phyloP scores from a whole-genome alignment of 2,329 filamentous ascomycete species.

The Trichophyton schoenleinii region DNA sequence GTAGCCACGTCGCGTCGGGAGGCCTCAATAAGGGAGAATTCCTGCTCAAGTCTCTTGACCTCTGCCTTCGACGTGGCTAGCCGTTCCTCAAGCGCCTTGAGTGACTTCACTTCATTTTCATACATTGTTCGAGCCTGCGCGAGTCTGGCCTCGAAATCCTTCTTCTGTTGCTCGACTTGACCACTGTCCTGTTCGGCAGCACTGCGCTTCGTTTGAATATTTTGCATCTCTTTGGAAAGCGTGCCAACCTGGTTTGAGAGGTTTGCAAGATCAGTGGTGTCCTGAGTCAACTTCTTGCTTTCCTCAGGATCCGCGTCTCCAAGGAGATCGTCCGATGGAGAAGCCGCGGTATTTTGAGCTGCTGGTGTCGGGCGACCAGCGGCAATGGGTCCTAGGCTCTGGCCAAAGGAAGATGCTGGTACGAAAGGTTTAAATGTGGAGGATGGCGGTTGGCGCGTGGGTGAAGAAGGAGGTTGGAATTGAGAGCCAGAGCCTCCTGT shows the following conservation, averaged over 20 bases:
- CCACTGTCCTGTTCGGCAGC: constrained; percentile 70
- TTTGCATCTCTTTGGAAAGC: constrained; percentile 85
- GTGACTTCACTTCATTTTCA: constrained; percentile 82
- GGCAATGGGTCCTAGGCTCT: constrained; percentile 66
- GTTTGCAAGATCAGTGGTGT: constrained; percentile 87
- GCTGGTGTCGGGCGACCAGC: constrained; percentile 32
- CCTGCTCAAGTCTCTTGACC: constrained; percentile 69
- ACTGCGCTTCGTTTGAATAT: constrained; percentile 69
- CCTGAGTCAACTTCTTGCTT: constrained; percentile 73
- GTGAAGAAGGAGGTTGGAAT: constrained; percentile 43
- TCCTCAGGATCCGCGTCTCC: constrained; percentile 80
- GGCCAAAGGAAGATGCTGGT: constrained; percentile 84
- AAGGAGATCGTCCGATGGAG: constrained; percentile 69
- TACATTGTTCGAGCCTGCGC: constrained; percentile 78
- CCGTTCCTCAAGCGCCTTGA: constrained; percentile 73
- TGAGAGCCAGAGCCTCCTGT: constrained; percentile 57
- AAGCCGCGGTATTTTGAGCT: constrained; percentile 31
- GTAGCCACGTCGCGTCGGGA: constrained; percentile 67
- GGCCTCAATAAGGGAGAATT: constrained; percentile 71
- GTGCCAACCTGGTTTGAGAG: constrained; percentile 90
- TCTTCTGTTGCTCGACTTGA: constrained; percentile 74
- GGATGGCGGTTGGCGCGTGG: constrained; percentile 24
- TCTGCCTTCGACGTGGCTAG: constrained; percentile 63
- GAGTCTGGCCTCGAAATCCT: constrained; percentile 79
- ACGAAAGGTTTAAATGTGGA: constrained; percentile 77